phyloP scores from a whole-genome alignment of 176 grass and related monocot genomes.

The Cocos nucifera region DNA sequence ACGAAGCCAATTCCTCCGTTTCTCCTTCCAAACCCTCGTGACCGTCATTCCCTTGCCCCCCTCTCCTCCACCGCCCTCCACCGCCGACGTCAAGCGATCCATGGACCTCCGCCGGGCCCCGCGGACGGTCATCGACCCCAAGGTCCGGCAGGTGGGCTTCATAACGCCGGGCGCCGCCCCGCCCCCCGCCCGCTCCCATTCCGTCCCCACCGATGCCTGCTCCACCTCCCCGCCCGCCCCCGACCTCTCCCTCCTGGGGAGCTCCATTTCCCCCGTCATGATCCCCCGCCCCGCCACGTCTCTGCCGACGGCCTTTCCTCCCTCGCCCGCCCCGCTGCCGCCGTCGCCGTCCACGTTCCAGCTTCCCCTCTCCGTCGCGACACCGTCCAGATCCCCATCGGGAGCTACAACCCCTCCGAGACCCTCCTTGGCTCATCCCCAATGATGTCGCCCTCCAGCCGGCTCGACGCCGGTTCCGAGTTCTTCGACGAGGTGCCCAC shows the following conservation, averaged over 20 bases:
- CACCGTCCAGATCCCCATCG: neutral
- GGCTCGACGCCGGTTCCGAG: conserved; percentile 11
- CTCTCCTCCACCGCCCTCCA: neutral
- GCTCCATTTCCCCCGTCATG: conserved; percentile 71
- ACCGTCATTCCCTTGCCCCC: neutral
- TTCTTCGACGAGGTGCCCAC: conserved; percentile 27
- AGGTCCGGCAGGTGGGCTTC: conserved; percentile 81
- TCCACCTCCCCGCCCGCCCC: conserved; percentile 20
- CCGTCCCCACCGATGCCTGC: conserved; percentile 1
- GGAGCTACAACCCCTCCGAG: conserved; percentile 38
- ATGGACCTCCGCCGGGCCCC: conserved; percentile 66
- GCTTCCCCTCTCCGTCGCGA: neutral
- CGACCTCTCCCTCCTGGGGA: conserved; percentile 12
- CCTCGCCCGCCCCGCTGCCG: neutral
- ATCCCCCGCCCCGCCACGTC: conserved; percentile 65
- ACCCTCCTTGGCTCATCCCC: conserved; percentile 27
- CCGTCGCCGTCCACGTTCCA: neutral
- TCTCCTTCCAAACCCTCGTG: neutral
- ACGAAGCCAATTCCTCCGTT: too few species aligned
- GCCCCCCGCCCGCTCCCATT: conserved; percentile 12
- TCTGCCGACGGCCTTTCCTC: conserved; percentile 15
- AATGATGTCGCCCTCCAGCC: conserved; percentile 16
- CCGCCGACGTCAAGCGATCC: neutral
- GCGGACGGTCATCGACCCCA: conserved; percentile 55
- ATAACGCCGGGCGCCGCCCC: conserved; percentile 39